Base-by-base conservation (phyloP, 2,329 filamentous ascomycete genomes). In the Orbilia javanica region DNA sequence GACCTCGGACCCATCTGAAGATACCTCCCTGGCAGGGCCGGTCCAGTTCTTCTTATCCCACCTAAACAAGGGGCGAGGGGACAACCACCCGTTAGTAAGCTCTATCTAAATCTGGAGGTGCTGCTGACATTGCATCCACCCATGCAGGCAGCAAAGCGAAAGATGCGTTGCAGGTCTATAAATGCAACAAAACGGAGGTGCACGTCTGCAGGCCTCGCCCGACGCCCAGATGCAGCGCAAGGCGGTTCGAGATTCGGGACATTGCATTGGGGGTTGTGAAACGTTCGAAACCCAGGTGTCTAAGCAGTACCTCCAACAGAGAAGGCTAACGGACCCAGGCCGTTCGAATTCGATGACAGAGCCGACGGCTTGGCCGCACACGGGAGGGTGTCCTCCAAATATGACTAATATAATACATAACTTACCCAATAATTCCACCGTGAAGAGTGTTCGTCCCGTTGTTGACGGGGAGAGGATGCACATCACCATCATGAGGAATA, bases 391-490 rank as follows among this genome's bases (percentile, higher is more conserved):
- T 48, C 36, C 20, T 48, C n/a, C 2, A 7, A 39, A 42, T 20
- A 63, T 69, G 64, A 66, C 65, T 69, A 69, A 76, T 65, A 25
- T 13, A 65, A 76, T 53, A 18, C 13, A 44, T n/a, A 73, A 86
- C 87, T 87, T 64, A 86, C 81, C 11, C 85, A 83, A 7, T 84
- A 84, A 48, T 86, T 83, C 72, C 85, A 55, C 92, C 92, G 84
- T 94, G 92, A 68, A 94, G 85, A 53, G 89, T 90, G 85, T 97
- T 96, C 44, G 88, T 87, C 0, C 90, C 91, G 83, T 97, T 89
- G 85, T 97, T 97, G 76, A 88, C 88, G 6, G 88, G 87, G 50
- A 98, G 87, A 15, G 87, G 82, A 84, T 96, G 66, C 22, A 60
- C 39, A 27, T 77, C 73, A 22, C 73, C 73, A 18, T 67, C 42